A percentile compares a stretch with the other conserved stretches of the same genome.
Conservation (phyloP, 2,329 filamentous ascomycete genomes). For the Sporothrix curviconia region DNA sequence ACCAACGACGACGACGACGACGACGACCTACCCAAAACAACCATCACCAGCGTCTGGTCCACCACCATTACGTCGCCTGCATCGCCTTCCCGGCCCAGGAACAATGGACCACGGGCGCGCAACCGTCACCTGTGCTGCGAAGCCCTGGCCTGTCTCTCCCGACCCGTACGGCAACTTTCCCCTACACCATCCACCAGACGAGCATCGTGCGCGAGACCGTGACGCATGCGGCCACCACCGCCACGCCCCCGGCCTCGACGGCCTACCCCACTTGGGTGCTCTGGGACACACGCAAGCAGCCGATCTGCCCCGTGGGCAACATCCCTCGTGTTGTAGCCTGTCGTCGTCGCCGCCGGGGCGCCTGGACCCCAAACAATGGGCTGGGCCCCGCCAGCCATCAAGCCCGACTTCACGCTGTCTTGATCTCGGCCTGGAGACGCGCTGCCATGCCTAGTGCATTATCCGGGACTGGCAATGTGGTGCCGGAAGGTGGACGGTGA, state of each 20-base stretch:
- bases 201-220: neutral
- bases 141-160: conserved; percentile 3
- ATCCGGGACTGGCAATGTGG: conserved; percentile 9
- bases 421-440: neutral
- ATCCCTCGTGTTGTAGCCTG: too few relatives aligned
- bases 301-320: neutral
- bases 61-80: neutral
- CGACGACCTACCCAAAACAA: neutral
- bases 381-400: neutral
- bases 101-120: too few relatives aligned
- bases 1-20: neutral
- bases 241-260: neutral
- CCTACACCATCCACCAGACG: neutral
- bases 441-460: conserved; percentile 1
- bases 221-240: neutral
- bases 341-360: too few relatives aligned
- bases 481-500: neutral
- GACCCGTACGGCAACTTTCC: neutral
- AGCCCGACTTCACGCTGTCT: neutral
- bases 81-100: too few relatives aligned
- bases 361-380: too few relatives aligned
- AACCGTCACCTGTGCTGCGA: too few relatives aligned
- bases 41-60: neutral
- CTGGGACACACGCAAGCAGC: conserved; percentile 1
- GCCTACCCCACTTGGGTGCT: neutral